Evolutionary conservation across 2,329 filamentous ascomycete species (phyloP).

Genomic region (Colletotrichum incanum): DNA sequence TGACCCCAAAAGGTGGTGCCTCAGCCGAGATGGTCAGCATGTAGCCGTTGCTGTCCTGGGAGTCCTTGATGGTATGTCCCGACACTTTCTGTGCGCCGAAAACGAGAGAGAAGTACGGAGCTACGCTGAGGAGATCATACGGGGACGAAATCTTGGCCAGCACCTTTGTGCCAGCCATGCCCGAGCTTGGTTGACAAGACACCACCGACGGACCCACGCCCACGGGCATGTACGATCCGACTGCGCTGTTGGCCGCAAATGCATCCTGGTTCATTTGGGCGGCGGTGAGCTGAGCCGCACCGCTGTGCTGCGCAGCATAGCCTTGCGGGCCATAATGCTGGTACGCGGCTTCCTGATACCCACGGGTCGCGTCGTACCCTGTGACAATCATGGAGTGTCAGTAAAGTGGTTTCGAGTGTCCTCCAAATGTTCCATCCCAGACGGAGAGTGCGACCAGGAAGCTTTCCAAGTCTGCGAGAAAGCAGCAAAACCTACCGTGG

Average conservation of each 20-base stretch:
- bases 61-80: conserved; percentile 75
- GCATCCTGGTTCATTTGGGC: conserved; percentile 70
- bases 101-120: conserved; percentile 75
- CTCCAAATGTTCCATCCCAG: background rate
- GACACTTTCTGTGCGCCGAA: conserved; percentile 84
- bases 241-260: conserved; percentile 73
- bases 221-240: conserved; percentile 77
- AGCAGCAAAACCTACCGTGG: conserved; percentile 77
- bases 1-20: conserved; percentile 74
- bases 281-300: conserved; percentile 61
- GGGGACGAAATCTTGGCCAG: conserved; percentile 81
- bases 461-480: too few species aligned
- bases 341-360: conserved; percentile 72
- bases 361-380: conserved; percentile 74
- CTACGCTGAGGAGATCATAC: conserved; percentile 78
- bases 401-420: background rate
- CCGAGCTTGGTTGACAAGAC: conserved; percentile 79
- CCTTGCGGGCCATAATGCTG: conserved; percentile 66
- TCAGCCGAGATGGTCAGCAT: conserved; percentile 82
- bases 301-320: conserved; percentile 61
- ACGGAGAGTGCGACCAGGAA: background rate
- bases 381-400: conserved; percentile 29
- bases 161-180: conserved; percentile 79
- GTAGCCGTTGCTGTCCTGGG: conserved; percentile 72
- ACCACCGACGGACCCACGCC: conserved; percentile 69